Percentiles rank a stretch among this genome's conserved stretches.
Conservation (phyloP, 768 basidiomycete genomes). For the Russula emetica region DNA sequence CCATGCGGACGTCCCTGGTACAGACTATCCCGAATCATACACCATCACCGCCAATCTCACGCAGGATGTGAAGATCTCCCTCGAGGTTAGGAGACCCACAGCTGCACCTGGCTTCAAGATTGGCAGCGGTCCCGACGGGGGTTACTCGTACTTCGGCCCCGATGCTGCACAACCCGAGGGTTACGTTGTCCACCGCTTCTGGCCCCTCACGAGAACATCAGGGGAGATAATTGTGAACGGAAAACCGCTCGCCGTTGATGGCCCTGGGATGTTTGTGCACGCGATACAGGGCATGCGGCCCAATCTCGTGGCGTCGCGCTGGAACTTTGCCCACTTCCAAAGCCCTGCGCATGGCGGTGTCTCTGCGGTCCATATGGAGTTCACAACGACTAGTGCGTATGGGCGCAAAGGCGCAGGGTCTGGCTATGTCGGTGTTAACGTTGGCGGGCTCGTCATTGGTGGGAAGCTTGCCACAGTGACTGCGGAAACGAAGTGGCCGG, state of each 20-base stretch:
- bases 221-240: conserved; percentile 71
- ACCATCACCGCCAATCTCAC: conserved; percentile 74
- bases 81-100: conserved; percentile 67
- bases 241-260: conserved; percentile 50
- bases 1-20: conserved; percentile 51
- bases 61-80: conserved; percentile 71
- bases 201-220: conserved; percentile 61
- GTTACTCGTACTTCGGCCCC: conserved; percentile 81
- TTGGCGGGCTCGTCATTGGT: conserved; percentile 80
- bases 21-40: conserved; percentile 72
- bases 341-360: conserved; percentile 67
- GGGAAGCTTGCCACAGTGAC: conserved; percentile 74
- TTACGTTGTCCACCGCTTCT: conserved; percentile 88
- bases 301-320: conserved; percentile 83
- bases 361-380: conserved; percentile 93
- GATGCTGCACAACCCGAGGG: conserved; percentile 68
- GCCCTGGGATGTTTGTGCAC: conserved; percentile 84
- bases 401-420: conserved; percentile 77
- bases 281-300: conserved; percentile 99
- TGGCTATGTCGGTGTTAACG: conserved; percentile 77
- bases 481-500: conserved; percentile 74
- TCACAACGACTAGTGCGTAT: conserved; percentile 75
- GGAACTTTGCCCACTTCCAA: conserved; percentile 96
- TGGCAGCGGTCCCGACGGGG: conserved; percentile 83
- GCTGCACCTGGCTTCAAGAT: conserved; percentile 85